Conservation (phyloP, 768 basidiomycete genomes). For the Podaxis rugospora region DNA sequence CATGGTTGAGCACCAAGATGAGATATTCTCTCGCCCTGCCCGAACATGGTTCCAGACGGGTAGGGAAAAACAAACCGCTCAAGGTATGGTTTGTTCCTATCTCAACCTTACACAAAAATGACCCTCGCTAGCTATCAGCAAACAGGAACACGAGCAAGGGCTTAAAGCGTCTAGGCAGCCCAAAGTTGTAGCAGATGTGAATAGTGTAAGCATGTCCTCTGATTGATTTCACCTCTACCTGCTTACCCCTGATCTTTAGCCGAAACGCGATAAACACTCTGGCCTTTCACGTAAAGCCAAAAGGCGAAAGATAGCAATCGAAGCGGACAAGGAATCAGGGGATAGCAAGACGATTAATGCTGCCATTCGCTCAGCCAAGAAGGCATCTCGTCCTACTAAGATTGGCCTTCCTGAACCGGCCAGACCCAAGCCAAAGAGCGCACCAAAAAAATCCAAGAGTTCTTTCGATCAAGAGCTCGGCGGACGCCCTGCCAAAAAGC, state of each 20-base stretch:
- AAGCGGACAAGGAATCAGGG: slow-evolving; percentile 66
- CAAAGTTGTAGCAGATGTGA: slow-evolving; percentile 29
- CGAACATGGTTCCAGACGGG: slow-evolving; percentile 97
- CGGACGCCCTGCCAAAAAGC: not conserved
- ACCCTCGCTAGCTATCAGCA: slow-evolving; percentile 58
- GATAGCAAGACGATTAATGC: slow-evolving; percentile 55
- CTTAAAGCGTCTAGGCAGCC: slow-evolving; percentile 33
- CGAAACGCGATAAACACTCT: slow-evolving; percentile 71
- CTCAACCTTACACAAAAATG: not conserved
- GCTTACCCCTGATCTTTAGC: slow-evolving; percentile 33
- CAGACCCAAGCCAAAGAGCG: slow-evolving; percentile 28
- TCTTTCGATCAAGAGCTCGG: slow-evolving; percentile 53
- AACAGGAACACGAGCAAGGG: slow-evolving; percentile 56
- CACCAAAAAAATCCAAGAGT: slow-evolving; percentile 25
- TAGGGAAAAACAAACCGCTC: slow-evolving; percentile 76
- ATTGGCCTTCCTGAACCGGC: slow-evolving; percentile 48
- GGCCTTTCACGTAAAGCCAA: slow-evolving; percentile 88
- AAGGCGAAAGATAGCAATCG: slow-evolving; percentile 80
- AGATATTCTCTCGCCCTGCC: slow-evolving; percentile 91
- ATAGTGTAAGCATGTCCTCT: slow-evolving; percentile 34
- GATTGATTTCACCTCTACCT: slow-evolving; percentile 3
- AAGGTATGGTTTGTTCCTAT: slow-evolving; percentile 44
- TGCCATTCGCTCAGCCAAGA: slow-evolving; percentile 87
- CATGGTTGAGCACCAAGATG: slow-evolving; percentile 87
- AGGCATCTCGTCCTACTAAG: slow-evolving; percentile 65